Evolutionary conservation across 768 basidiomycete genomes (phyloP).

Genomic region (Thelephora aurantiotincta): DNA sequence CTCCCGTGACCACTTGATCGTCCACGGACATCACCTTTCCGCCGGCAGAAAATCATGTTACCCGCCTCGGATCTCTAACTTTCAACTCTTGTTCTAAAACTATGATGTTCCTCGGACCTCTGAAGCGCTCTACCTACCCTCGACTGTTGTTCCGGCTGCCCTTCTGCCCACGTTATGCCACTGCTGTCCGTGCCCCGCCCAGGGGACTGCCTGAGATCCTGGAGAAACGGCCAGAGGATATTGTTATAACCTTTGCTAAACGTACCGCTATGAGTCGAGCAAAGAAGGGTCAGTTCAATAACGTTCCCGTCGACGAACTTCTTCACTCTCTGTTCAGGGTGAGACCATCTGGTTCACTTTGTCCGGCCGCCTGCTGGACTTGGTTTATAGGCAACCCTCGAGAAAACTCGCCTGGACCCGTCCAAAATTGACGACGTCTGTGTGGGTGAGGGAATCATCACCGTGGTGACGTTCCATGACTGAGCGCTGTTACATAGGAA

Average conservation of each 20-base stretch:
- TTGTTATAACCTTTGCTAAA: conserved; percentile 82
- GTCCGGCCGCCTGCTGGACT: neutral
- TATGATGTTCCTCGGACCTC: too few species aligned
- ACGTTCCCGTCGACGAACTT: conserved; percentile 77
- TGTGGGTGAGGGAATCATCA: conserved; percentile 36
- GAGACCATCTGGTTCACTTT: conserved; percentile 4
- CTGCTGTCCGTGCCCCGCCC: conserved; percentile 22
- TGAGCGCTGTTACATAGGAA: conserved; percentile 29
- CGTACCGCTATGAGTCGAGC: conserved; percentile 81
- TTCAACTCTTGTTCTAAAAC: too few species aligned
- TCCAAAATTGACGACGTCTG: conserved; percentile 70
- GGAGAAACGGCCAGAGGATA: conserved; percentile 66
- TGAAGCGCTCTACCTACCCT: too few species aligned
- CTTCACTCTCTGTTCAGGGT: conserved; percentile 74
- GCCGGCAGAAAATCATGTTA: too few species aligned
- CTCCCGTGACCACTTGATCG: too few species aligned
- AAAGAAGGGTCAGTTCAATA: conserved; percentile 89
- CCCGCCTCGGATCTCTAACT: too few species aligned
- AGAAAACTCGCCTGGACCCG: conserved; percentile 53
- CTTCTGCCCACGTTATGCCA: too few species aligned
- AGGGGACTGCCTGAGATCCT: conserved; percentile 38
- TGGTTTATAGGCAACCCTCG: conserved; percentile 41
- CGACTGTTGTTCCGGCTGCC: too few species aligned
- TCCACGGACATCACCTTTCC: too few species aligned
- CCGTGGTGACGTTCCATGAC: neutral